phyloP scores from a whole-genome alignment of 2,329 filamentous ascomycete species.

The Fusarium dimerum region DNA sequence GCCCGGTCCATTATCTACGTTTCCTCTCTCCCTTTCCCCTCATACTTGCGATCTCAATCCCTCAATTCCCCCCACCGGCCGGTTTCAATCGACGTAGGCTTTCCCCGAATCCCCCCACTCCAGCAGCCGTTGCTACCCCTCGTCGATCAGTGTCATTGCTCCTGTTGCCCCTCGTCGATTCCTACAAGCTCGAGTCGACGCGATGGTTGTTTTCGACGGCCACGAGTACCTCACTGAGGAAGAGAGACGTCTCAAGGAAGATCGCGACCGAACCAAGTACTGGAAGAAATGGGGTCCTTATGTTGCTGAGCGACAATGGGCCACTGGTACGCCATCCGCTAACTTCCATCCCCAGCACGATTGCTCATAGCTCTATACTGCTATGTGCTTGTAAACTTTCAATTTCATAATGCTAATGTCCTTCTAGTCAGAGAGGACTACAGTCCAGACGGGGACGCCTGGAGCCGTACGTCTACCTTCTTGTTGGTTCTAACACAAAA shows the following conservation, averaged over 20 bases:
- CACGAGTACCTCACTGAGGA: slow-evolving; percentile 87
- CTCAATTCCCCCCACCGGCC: slow-evolving; percentile 18
- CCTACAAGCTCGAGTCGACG: slow-evolving; percentile 4
- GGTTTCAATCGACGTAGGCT: slow-evolving; percentile 17
- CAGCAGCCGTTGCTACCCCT: slow-evolving; percentile 19
- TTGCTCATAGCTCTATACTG: background rate
- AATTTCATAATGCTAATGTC: slow-evolving; percentile 26
- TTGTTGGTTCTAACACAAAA: slow-evolving; percentile 1
- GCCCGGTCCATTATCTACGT: slow-evolving; percentile 5
- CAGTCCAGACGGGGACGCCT: slow-evolving; percentile 84
- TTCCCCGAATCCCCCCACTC: slow-evolving; percentile 12
- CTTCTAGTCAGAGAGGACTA: slow-evolving; percentile 82
- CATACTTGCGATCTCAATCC: background rate
- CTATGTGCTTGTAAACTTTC: background rate
- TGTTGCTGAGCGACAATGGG: slow-evolving; percentile 92
- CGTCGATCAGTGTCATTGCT: slow-evolving; percentile 23
- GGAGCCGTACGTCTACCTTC: slow-evolving; percentile 72
- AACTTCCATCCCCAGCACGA: background rate
- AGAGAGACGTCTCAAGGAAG: slow-evolving; percentile 85
- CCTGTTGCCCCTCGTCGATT: slow-evolving; percentile 17
- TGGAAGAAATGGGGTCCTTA: slow-evolving; percentile 99
- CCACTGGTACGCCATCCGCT: slow-evolving; percentile 65
- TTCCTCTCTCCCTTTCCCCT: slow-evolving; percentile 10
- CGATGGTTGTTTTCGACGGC: slow-evolving; percentile 87
- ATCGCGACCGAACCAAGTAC: slow-evolving; percentile 81